phyloP scores from a whole-genome alignment of 225 moss, liverwort and hornwort genomes.

The Physcomitrellopsis africana region DNA sequence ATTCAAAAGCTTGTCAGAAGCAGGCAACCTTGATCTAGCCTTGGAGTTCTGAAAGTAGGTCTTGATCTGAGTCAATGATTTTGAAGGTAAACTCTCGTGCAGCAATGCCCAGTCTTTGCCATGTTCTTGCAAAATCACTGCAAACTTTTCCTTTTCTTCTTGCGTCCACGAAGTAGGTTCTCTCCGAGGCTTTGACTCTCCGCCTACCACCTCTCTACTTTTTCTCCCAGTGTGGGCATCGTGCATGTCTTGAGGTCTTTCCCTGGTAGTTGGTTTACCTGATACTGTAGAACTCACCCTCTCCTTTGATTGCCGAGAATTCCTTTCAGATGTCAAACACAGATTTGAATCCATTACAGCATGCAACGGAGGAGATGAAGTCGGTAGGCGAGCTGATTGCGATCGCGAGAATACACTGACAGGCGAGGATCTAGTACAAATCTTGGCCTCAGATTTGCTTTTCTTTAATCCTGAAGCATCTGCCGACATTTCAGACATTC shows the following conservation, averaged over 20 bases:
- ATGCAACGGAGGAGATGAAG: constrained; percentile 34
- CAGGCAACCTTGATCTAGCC: constrained; percentile 84
- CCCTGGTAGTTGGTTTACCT: constrained; percentile 33
- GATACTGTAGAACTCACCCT: constrained; percentile 32
- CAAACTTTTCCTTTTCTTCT: constrained; percentile 93
- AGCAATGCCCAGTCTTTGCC: constrained; percentile 85
- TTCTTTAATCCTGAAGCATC: constrained; percentile 41
- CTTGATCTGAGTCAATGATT: constrained; percentile 96
- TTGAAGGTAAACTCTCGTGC: constrained; percentile 84
- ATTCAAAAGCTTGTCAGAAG: constrained; percentile 61
- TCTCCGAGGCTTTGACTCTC: constrained; percentile 80
- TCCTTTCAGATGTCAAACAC: constrained; percentile 37
- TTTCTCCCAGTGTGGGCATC: constrained; percentile 41
- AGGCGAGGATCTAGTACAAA: constrained; percentile 47
- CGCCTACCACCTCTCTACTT: constrained; percentile 44
- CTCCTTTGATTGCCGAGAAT: constrained; percentile 55
- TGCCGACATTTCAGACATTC: constrained; percentile 43
- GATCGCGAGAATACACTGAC: constrained; percentile 52
- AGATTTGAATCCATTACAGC: constrained; percentile 41
- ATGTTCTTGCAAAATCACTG: constrained; percentile 79
- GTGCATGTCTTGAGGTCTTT: constrained; percentile 42
- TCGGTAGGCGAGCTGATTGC: constrained; percentile 48
- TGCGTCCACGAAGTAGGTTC: constrained; percentile 99
- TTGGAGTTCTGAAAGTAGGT: constrained; percentile 98
- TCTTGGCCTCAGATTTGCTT: constrained; percentile 48